A percentile compares a stretch with the other conserved stretches of the same genome.
phyloP scores from a whole-genome alignment of 805 yeast genomes.

The Jamesozyma spencerorum region DNA sequence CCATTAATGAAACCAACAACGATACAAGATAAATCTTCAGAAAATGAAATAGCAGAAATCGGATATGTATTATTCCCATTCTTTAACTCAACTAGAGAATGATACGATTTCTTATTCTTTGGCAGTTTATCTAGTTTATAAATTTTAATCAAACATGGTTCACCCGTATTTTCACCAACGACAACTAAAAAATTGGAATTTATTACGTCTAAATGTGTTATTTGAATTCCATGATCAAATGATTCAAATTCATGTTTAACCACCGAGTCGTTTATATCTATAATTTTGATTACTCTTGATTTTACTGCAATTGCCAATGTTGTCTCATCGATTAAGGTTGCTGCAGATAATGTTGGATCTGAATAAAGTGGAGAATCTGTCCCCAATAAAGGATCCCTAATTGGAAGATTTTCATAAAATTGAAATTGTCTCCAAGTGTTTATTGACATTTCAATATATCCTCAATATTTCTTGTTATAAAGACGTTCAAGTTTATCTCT shows the following conservation, averaged over 20 bases:
- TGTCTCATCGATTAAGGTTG: constrained; percentile 43
- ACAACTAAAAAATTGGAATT: constrained; percentile 50
- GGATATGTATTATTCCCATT: constrained; percentile 77
- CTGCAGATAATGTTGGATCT: constrained; percentile 61
- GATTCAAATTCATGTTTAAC: constrained; percentile 48
- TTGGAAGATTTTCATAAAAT: constrained; percentile 74
- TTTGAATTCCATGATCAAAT: constrained; percentile 46
- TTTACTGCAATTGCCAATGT: constrained; percentile 53
- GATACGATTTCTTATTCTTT: constrained; percentile 34
- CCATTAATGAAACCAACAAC: constrained; percentile 44
- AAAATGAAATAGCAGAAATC: constrained; percentile 30
- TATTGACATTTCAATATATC: constrained; percentile 15
- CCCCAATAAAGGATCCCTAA: constrained; percentile 70
- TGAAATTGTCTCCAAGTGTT: constrained; percentile 70
- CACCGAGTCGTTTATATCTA: constrained; percentile 40
- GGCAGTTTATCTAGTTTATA: constrained; percentile 60
- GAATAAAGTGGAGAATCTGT: constrained; percentile 62
- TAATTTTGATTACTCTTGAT: constrained; percentile 45
- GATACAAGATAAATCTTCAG: constrained; percentile 21
- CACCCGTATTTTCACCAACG: constrained; percentile 65
- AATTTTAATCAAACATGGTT: constrained; percentile 55
- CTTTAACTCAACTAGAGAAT: constrained; percentile 50
- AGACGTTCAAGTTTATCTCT: too few relatives aligned
- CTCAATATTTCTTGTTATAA: too few relatives aligned
- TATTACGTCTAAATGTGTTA: constrained; percentile 47